Base-by-base conservation (phyloP, 2,329 filamentous ascomycete species). In the Aschersonia sp. region DNA sequence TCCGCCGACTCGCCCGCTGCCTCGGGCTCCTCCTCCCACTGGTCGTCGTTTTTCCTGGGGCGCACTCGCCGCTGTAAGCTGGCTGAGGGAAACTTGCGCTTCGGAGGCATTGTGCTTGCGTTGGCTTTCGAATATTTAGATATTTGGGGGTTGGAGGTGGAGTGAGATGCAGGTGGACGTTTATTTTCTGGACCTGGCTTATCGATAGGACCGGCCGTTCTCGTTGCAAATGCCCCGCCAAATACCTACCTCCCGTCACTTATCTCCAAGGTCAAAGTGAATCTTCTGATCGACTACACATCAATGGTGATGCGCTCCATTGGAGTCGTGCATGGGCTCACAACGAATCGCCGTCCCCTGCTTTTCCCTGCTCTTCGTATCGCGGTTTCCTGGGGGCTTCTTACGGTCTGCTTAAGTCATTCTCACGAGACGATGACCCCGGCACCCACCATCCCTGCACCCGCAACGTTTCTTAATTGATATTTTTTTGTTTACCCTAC, bases 21-120 rank as follows among this genome's bases (percentile, higher is more conserved):
- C 22, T 22, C 22, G 22, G 22, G 22, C 22, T 22, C 22, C 22
- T 68, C 65, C 40, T 70, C 63, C 55, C 64, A 67, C 46, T 70
- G 63, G 30, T 72, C 69, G 31, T 72, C 69, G 30, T 72, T 66
- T 32, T 58, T 66, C 44, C 70, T 61, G 1, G 66, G 62, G 37
- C 67, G 66, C 1, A 73, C 70, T 42, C 69, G 63, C 48, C 69
- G 62, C 50, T 68, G 64, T 2, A 71, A 57, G 9, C 61, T 63
- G 6, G 57, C 41, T 1, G 59, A 57, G 1, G 63, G 60, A 4
- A 60, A 47, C 54, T 70, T 73, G 41, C 73, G 65, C 50, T 65
- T 65, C 0, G 60, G 51, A 1, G 62, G 53, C 67, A 69, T 51
- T n/a, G 39, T 42, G 40, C 40, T 9, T 14, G n/a, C 14, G 8